A percentile compares a stretch with the other conserved stretches of the same genome.
phyloP scores from a whole-genome alignment of 495 filamentous ascomycete species.

The Tuber microsphaerosporum region DNA sequence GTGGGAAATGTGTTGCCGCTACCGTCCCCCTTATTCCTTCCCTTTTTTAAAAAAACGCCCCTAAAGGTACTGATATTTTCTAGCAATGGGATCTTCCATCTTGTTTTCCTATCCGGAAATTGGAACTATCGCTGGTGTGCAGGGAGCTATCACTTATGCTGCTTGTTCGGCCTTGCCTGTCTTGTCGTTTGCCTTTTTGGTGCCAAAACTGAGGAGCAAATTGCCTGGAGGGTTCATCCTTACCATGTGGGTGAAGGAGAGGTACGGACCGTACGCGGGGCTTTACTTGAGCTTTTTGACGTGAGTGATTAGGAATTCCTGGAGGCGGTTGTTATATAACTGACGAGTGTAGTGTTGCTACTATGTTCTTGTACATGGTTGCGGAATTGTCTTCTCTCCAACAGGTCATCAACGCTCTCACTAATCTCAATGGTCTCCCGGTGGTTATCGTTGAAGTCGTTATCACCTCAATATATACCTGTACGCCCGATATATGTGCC shows the following conservation, averaged over 20 bases:
- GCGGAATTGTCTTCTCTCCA: conserved; percentile 67
- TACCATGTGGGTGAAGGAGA: conserved; percentile 70
- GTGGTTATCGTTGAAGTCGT: conserved; percentile 64
- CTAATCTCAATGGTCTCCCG: conserved; percentile 64
- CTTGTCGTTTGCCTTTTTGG: conserved; percentile 59
- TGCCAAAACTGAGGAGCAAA: conserved; percentile 65
- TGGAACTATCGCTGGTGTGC: conserved; percentile 68
- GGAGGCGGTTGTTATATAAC: background rate
- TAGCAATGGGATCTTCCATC: conserved; percentile 71
- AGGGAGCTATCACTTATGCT: conserved; percentile 65
- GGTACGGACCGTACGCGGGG: conserved; percentile 59
- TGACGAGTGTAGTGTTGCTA: conserved; percentile 50
- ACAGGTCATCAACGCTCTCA: conserved; percentile 63
- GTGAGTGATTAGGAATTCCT: conserved; percentile 34
- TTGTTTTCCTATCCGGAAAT: conserved; percentile 71
- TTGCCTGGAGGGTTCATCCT: conserved; percentile 70
- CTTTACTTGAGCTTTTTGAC: conserved; percentile 64
- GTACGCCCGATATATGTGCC: conserved; percentile 45
- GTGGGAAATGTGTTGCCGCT: conserved; percentile 89
- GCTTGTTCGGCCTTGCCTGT: conserved; percentile 60
- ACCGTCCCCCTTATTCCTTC: conserved; percentile 28
- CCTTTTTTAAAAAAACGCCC: conserved; percentile 15
- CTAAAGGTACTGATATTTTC: conserved; percentile 36
- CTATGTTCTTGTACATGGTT: conserved; percentile 75
- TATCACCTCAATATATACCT: conserved; percentile 70